These are phyloP conservation scores for Agrocybe chaxingu DNA, from an alignment of 768 basidiomycete species.

Conservation along the genomic window DNA sequence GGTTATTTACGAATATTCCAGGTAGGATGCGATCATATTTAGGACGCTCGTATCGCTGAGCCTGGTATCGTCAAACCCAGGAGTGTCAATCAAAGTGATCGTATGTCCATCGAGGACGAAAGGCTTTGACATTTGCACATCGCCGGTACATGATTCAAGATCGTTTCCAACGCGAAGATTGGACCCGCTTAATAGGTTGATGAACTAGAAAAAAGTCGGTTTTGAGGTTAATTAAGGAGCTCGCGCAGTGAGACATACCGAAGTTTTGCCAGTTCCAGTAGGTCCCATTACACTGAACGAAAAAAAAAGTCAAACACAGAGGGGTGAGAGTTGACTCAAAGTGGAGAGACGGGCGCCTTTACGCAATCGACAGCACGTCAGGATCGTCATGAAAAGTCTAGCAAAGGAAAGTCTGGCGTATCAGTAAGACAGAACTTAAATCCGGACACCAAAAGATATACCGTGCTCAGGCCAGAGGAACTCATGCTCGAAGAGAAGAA, in stretches of 20 bases:
- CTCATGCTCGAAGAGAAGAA: neutral
- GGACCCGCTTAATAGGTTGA: slow-evolving; percentile 51
- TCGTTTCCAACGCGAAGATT: slow-evolving; percentile 40
- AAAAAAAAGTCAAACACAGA: neutral
- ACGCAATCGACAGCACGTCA: slow-evolving; percentile 14
- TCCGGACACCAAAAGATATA: neutral
- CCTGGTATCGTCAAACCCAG: slow-evolving; percentile 56
- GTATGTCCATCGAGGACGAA: slow-evolving; percentile 39
- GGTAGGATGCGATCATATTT: slow-evolving; percentile 44
- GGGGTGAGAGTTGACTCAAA: too few species aligned
- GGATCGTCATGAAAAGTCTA: slow-evolving; percentile 12
- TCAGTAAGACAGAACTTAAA: neutral
- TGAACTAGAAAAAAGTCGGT: slow-evolving; percentile 35
- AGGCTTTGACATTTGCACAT: slow-evolving; percentile 37
- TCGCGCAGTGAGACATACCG: slow-evolving; percentile 17
- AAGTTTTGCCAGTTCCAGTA: slow-evolving; percentile 37
- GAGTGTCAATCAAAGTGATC: slow-evolving; percentile 54
- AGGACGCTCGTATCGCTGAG: slow-evolving; percentile 46
- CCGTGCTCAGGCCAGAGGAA: neutral
- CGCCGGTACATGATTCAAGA: slow-evolving; percentile 48
- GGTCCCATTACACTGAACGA: slow-evolving; percentile 33
- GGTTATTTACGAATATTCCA: slow-evolving; percentile 27
- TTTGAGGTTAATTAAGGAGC: neutral
- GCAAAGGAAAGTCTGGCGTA: neutral
- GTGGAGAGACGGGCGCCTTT: neutral